Conservation (phyloP, 1,284 basidiomycete genomes). For the Agroathelia rolfsii region DNA sequence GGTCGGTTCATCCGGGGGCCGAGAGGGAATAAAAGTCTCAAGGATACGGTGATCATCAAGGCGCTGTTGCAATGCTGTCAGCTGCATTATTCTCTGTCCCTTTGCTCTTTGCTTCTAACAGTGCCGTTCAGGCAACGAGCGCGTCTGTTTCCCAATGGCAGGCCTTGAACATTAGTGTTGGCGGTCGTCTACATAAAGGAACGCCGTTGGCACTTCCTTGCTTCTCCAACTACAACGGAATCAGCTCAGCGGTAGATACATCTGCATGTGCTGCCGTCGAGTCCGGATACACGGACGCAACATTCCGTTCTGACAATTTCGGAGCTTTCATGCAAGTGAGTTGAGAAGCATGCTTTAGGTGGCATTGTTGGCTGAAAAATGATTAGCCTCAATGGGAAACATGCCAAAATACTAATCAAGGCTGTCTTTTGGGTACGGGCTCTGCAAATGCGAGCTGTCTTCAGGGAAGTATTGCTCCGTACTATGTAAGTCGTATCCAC, state of each 20-base stretch:
- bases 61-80: too few relatives aligned
- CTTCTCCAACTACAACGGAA: conserved; percentile 20
- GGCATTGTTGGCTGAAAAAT: too few relatives aligned
- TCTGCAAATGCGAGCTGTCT: conserved; percentile 16
- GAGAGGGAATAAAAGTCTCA: too few relatives aligned
- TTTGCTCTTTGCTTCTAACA: too few relatives aligned
- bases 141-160: conserved; percentile 12
- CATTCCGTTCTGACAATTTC: conserved; percentile 19
- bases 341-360: conserved; percentile 1
- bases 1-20: too few relatives aligned
- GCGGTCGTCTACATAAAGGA: conserved; percentile 19
- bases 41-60: too few relatives aligned
- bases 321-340: conserved; percentile 21
- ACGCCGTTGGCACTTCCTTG: conserved; percentile 22
- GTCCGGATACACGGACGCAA: conserved; percentile 18
- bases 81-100: too few relatives aligned
- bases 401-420: conserved; percentile 15
- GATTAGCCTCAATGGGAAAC: conserved; percentile 24
- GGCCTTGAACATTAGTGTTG: conserved; percentile 21
- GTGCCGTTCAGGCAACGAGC: too few relatives aligned
- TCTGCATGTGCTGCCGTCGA: conserved; percentile 20
- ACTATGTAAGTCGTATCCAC: conserved; percentile 16
- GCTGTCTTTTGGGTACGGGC: conserved; percentile 21
- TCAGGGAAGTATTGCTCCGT: conserved; percentile 21
- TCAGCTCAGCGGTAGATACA: conserved; percentile 10